phyloP scores from a whole-genome alignment of 2,329 filamentous ascomycete genomes.

The Cercospora sp. region DNA sequence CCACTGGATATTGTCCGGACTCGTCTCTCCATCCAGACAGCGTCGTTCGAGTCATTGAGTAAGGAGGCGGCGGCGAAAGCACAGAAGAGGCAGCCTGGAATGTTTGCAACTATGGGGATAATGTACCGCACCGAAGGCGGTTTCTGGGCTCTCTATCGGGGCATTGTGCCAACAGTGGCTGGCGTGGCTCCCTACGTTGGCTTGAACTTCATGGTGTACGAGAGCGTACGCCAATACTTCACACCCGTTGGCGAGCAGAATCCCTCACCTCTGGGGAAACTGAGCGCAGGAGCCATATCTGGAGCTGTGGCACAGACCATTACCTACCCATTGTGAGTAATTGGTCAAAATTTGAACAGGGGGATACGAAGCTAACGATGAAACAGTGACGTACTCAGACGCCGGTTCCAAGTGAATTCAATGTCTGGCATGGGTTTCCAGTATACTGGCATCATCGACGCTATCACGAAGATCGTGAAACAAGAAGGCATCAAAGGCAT shows the following conservation, averaged over 20 bases:
- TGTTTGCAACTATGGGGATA: conserved; percentile 77
- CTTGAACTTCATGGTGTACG: conserved; percentile 98
- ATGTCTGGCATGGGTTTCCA: conserved; percentile 98
- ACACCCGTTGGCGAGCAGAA: conserved; percentile 87
- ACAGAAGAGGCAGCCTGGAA: conserved; percentile 70
- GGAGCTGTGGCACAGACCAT: conserved; percentile 95
- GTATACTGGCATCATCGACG: conserved; percentile 84
- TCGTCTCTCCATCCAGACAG: conserved; percentile 90
- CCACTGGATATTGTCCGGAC: conserved; percentile 97
- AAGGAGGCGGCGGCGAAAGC: conserved; percentile 43
- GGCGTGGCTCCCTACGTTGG: conserved; percentile 97
- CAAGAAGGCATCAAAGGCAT: conserved; percentile 83
- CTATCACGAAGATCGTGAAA: conserved; percentile 74
- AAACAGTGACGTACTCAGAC: conserved; percentile 78
- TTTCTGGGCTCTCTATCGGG: conserved; percentile 80
- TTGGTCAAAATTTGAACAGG: not conserved
- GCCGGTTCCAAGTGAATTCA: conserved; percentile 97
- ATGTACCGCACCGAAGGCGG: conserved; percentile 96
- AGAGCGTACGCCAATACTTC: conserved; percentile 77
- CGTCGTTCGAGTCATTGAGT: conserved; percentile 82
- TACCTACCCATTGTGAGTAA: conserved; percentile 91
- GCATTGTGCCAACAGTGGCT: conserved; percentile 89
- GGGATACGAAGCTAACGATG: not conserved
- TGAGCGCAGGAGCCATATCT: conserved; percentile 88
- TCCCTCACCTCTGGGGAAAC: conserved; percentile 74